Base-by-base conservation (phyloP, 1,284 basidiomycete genomes). In the Veloboletus limbatus region DNA sequence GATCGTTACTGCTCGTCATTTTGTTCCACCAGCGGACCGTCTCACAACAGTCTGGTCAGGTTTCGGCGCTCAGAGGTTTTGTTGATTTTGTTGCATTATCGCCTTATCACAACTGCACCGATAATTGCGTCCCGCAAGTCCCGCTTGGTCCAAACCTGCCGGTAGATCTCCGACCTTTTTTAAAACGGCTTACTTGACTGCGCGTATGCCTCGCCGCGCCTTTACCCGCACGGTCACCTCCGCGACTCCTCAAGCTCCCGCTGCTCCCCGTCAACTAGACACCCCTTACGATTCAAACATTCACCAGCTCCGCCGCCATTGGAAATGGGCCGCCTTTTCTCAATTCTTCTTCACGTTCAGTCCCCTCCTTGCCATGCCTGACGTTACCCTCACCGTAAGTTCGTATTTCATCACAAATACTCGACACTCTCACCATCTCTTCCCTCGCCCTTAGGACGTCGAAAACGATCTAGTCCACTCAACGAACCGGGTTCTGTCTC, bases 321-420 rank as follows among this genome's bases (percentile, higher is more conserved):
- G 88, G 87, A 88, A 86, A 72, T 91, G 88, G 88, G 88, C 88
- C 10, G 83, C 82, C 20, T 83, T 89, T 63, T 77, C 78, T 66
- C 87, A 91, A 63, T 89, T 90, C 74, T 84, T 87, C 72, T 82
- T 75, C 61, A 89, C 85, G 20, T 91, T 90, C 68, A 72, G 75
- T 43, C 72, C 74, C 36, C 69, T 91, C 45, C 75, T 90, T 54
- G 69, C 77, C 45, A 76, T 84, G 71, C 69, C 75, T 50, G 83
- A 87, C 61, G 75, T 89, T 44, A 69, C 78, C 42, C 63, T 88
- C 44, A 61, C 69, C 54, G 83, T 88, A 63, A 64, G 85, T 75
- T 38, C 42, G 49, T 43, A 40, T 54, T 25, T 47, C 48, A 11
- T 39, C 18, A 3, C 39, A 48, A 10, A 2, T 17, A 6, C 49